Evolutionary conservation across 164 flowering plant genomes (phyloP).

Genomic region (Aristolochia contorta): DNA sequence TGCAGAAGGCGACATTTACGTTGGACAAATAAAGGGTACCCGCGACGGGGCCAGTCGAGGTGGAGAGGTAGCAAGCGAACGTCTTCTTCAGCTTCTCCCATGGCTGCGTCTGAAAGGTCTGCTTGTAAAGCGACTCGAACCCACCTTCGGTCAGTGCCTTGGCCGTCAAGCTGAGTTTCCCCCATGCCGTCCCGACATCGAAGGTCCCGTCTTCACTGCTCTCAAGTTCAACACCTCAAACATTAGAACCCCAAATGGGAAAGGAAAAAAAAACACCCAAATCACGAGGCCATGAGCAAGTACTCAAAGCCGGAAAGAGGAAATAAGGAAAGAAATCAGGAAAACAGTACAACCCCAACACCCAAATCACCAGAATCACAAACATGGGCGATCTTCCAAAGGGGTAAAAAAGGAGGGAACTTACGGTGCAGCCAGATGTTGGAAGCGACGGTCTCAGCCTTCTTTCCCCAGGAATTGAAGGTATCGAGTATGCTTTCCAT

Average conservation of each 20-base stretch:
- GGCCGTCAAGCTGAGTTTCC: constrained; percentile 44
- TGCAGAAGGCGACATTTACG: constrained; percentile 41
- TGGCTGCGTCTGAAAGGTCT: constrained; percentile 29
- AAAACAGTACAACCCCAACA: no score
- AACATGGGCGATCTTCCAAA: not conserved
- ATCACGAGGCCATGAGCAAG: no score
- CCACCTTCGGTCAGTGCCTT: constrained; percentile 53
- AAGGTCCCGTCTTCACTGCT: constrained; percentile 48
- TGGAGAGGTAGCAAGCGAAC: constrained; percentile 62
- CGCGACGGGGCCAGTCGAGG: constrained; percentile 59
- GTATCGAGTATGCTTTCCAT: constrained; percentile 27
- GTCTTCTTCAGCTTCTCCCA: constrained; percentile 49
- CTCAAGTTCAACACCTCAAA: no score
- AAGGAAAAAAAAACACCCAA: not conserved
- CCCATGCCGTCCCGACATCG: constrained; percentile 52
- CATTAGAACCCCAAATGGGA: not conserved
- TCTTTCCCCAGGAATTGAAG: constrained; percentile 31
- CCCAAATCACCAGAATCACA: no score
- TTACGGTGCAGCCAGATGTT: constrained; percentile 45
- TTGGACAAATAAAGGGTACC: constrained; percentile 58
- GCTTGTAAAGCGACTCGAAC: constrained; percentile 46
- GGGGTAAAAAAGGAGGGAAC: not conserved
- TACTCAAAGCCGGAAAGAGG: no score
- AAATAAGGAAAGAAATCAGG: no score
- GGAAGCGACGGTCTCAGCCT: constrained; percentile 32